Evolutionary conservation across 2,329 filamentous ascomycete species (phyloP).

Genomic region (Colletotrichum orbiculare): DNA sequence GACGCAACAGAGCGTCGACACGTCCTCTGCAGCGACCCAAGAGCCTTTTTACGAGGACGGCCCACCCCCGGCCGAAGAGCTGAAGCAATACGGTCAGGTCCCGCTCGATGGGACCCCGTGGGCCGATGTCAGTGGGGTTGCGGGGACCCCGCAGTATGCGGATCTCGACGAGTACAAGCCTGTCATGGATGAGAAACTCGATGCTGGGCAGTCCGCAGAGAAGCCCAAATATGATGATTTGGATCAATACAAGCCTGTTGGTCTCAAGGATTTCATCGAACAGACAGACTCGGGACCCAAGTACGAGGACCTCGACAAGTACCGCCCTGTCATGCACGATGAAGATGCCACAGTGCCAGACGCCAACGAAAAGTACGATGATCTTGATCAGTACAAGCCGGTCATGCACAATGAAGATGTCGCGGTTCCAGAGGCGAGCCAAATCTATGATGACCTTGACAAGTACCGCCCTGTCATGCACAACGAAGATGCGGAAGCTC

Average conservation of each 20-base stretch:
- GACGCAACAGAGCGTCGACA: constrained; percentile 34
- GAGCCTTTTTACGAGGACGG: constrained; percentile 47
- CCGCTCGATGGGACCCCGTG: constrained; percentile 44
- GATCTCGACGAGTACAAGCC: constrained; percentile 52
- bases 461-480: constrained; percentile 47
- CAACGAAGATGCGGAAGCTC: constrained; percentile 45
- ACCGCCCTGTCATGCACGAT: constrained; percentile 38
- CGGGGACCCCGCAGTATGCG: constrained; percentile 31
- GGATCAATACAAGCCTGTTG: constrained; percentile 50
- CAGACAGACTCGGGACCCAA: constrained; percentile 13
- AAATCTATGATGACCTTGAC: constrained; percentile 49
- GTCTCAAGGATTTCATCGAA: constrained; percentile 22
- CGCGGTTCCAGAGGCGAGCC: no score
- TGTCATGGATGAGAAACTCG: constrained; percentile 42
- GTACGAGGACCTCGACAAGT: constrained; percentile 51
- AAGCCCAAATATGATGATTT: constrained; percentile 54
- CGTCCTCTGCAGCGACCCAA: constrained; percentile 22
- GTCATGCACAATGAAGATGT: constrained; percentile 47
- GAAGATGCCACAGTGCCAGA: no score
- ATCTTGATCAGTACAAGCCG: constrained; percentile 53
- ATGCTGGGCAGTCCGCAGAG: constrained; percentile 37
- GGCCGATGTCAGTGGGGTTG: constrained; percentile 34
- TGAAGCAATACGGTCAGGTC: constrained; percentile 48
- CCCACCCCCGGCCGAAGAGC: constrained; percentile 48
- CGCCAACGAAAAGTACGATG: constrained; percentile 47